Conservation (phyloP, 768 basidiomycete species). For the Mycena kentingensis region DNA sequence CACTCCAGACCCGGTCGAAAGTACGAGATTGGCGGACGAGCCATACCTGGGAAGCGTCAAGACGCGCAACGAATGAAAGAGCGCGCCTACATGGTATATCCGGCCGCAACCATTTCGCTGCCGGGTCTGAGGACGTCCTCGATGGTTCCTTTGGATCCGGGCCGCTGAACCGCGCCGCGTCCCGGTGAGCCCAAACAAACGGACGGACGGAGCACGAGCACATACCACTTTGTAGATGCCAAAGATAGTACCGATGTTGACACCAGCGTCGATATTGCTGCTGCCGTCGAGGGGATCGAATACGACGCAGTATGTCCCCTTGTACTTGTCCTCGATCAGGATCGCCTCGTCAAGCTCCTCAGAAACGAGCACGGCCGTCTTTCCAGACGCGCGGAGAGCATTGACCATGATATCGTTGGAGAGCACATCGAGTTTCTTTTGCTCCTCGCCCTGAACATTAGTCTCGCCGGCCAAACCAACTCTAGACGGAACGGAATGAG, state of each 20-base stretch:
- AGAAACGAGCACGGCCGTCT: slow-evolving; percentile 94
- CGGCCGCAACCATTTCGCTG: slow-evolving; percentile 95
- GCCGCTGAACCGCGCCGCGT: slow-evolving; percentile 45
- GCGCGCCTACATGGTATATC: slow-evolving; percentile 84
- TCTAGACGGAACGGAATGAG: slow-evolving; percentile 42
- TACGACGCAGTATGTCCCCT: slow-evolving; percentile 94
- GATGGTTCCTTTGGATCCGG: slow-evolving; percentile 77
- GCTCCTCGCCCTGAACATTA: slow-evolving; percentile 97
- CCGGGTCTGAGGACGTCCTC: slow-evolving; percentile 92
- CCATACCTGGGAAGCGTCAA: slow-evolving; percentile 56
- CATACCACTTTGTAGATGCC: slow-evolving; percentile 91
- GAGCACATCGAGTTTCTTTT: slow-evolving; percentile 98
- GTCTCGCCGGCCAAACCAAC: slow-evolving; percentile 95
- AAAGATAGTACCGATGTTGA: slow-evolving; percentile 97
- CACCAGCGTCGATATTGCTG: slow-evolving; percentile 98
- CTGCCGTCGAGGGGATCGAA: slow-evolving; percentile 97
- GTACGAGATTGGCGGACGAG: slow-evolving; percentile 93
- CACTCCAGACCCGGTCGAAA: slow-evolving; percentile 93
- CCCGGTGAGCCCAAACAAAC: not conserved
- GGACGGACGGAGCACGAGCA: slow-evolving; percentile 16
- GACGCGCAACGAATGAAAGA: slow-evolving; percentile 1
- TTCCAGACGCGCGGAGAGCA: slow-evolving; percentile 92
- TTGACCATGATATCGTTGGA: slow-evolving; percentile 99
- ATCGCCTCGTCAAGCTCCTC: slow-evolving; percentile 94
- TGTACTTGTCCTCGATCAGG: slow-evolving; percentile 78